phyloP scores from a whole-genome alignment of 495 filamentous ascomycete species.

The Apodospora peruviana region DNA sequence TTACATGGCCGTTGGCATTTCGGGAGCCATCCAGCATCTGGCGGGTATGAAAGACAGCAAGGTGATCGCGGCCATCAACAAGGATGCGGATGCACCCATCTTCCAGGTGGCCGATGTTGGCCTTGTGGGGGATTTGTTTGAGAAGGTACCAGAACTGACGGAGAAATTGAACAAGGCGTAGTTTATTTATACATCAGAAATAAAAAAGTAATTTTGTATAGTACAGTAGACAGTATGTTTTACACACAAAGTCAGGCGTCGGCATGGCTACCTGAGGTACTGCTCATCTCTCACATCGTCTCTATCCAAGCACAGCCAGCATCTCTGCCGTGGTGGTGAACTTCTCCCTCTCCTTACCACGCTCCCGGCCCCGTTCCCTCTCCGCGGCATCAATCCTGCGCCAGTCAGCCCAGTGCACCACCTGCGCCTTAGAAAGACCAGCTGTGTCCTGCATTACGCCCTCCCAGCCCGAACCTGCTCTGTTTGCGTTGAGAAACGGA shows the following conservation, averaged over 20 bases:
- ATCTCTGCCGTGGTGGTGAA: conserved; percentile 73
- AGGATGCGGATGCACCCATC: conserved; percentile 93
- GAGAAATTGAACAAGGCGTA: conserved; percentile 78
- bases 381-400: conserved; percentile 76
- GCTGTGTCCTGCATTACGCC: conserved; percentile 48
- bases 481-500: conserved; percentile 40
- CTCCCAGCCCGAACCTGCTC: conserved; percentile 64
- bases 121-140: conserved; percentile 89
- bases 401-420: conserved; percentile 82
- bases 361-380: conserved; percentile 53
- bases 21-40: conserved; percentile 95
- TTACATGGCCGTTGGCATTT: conserved; percentile 93
- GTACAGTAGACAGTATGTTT: neutral
- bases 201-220: neutral
- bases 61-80: conserved; percentile 98
- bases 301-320: conserved; percentile 57
- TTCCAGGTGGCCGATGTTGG: conserved; percentile 98
- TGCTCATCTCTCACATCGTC: neutral
- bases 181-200: neutral
- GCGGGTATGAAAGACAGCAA: conserved; percentile 99
- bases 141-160: conserved; percentile 91
- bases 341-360: conserved; percentile 82
- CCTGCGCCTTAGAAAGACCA: conserved; percentile 24
- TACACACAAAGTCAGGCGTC: too few species aligned
- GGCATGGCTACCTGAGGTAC: too few species aligned